Percentiles rank a stretch among this genome's conserved stretches.
Conservation (phyloP, 371 early-diverging fungal genomes). For the Conidiobolus incongruus region DNA sequence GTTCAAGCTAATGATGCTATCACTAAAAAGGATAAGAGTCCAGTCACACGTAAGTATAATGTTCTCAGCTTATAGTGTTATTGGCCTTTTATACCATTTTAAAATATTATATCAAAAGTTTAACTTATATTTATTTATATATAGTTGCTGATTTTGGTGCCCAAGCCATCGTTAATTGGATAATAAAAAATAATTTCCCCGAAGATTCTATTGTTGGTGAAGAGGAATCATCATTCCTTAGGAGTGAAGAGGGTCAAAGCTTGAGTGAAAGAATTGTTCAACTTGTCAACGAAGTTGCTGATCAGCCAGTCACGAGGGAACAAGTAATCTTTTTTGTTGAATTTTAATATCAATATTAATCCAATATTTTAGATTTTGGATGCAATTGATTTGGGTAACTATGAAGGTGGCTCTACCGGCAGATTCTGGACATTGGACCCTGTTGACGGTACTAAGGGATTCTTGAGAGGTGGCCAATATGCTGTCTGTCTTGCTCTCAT, state of each 20-base stretch:
- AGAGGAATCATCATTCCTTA: conserved; percentile 72
- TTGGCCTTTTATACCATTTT: background rate
- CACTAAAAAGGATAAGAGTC: conserved; percentile 81
- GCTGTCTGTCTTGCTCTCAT: conserved; percentile 90
- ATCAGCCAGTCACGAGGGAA: conserved; percentile 26
- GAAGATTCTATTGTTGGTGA: conserved; percentile 81
- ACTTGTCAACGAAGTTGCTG: conserved; percentile 49
- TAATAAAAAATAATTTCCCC: conserved; percentile 52
- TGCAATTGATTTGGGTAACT: conserved; percentile 78
- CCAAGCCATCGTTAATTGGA: conserved; percentile 83
- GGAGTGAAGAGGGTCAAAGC: conserved; percentile 31
- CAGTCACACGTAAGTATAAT: conserved; percentile 75
- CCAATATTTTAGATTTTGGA: conserved; percentile 27
- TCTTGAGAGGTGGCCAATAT: conserved; percentile 89
- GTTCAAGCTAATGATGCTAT: conserved; percentile 54
- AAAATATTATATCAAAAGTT: no score
- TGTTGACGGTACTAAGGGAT: conserved; percentile 88
- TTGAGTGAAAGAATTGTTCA: conserved; percentile 54
- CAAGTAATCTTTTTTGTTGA: conserved; percentile 20
- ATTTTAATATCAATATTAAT: background rate
- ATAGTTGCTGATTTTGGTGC: conserved; percentile 86
- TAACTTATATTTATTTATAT: background rate
- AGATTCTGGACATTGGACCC: conserved; percentile 93
- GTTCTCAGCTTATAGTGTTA: no score
- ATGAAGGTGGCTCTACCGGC: conserved; percentile 55